A percentile compares a stretch with the other conserved stretches of the same genome.
phyloP scores from a whole-genome alignment of 805 yeast genomes.

The Candida berthetii region DNA sequence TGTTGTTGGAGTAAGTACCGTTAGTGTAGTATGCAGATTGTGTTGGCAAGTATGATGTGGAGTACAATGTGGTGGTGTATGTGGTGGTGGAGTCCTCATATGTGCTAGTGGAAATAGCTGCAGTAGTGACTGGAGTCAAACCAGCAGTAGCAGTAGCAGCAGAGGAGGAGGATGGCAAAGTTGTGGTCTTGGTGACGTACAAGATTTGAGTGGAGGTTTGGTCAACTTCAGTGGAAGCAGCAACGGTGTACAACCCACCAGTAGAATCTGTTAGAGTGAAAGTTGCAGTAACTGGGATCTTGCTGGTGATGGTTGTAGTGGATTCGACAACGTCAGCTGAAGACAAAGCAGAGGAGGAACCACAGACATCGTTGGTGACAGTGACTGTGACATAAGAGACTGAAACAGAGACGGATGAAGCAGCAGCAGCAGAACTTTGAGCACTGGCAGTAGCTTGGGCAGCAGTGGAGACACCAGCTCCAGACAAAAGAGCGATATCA shows the following conservation, averaged over 20 bases:
- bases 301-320: constrained; percentile 2
- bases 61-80: constrained; percentile 2
- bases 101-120: constrained; percentile 1
- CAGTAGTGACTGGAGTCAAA: constrained; percentile 6
- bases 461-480: no score
- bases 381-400: constrained; percentile 17
- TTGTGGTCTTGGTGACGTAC: constrained; percentile 7
- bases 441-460: neutral
- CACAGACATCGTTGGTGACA: constrained; percentile 11
- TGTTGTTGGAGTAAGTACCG: constrained; percentile 8
- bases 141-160: constrained; percentile 3
- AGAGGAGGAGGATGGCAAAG: neutral
- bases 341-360: constrained; percentile 4
- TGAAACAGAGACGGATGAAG: neutral
- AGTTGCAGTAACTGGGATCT: constrained; percentile 14
- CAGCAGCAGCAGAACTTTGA: constrained; percentile 1
- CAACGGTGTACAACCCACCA: constrained; percentile 16
- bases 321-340: neutral
- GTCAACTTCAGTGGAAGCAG: constrained; percentile 18
- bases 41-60: constrained; percentile 1
- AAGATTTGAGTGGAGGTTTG: constrained; percentile 15
- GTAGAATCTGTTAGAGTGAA: constrained; percentile 19
- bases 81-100: constrained; percentile 1
- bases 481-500: neutral
- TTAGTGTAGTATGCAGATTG: constrained; percentile 8